phyloP scores from a whole-genome alignment of 495 filamentous ascomycete species.

The Daldinia bambusicola region DNA sequence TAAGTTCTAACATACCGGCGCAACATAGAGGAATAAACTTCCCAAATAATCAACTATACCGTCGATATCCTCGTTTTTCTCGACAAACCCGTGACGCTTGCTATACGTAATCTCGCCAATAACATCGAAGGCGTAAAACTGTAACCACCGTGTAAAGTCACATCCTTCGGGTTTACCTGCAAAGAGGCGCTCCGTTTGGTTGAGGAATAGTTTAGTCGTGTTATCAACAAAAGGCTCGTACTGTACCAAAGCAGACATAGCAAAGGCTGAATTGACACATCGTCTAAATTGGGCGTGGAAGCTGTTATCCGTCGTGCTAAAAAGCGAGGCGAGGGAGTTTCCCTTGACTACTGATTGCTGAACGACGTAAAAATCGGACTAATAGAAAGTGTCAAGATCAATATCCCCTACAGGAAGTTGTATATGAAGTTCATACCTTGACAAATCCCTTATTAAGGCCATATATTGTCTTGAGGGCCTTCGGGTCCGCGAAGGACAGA shows the following conservation, averaged over 20 bases:
- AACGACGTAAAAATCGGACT: constrained; percentile 79
- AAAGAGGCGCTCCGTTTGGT: constrained; percentile 71
- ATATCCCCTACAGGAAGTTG: constrained; percentile 2
- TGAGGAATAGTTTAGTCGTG: constrained; percentile 69
- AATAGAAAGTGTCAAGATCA: constrained; percentile 38
- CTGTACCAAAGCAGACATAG: constrained; percentile 74
- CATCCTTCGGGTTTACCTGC: constrained; percentile 62
- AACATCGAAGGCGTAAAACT: constrained; percentile 84
- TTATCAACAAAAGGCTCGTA: constrained; percentile 80
- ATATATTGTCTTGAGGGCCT: constrained; percentile 77
- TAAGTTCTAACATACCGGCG: constrained; percentile 59
- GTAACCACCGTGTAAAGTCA: constrained; percentile 77
- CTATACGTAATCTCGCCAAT: constrained; percentile 74
- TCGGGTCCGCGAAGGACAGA: constrained; percentile 73
- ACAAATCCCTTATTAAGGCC: constrained; percentile 83
- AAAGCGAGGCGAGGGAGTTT: constrained; percentile 73
- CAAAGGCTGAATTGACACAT: constrained; percentile 77
- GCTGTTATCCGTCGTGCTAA: constrained; percentile 77
- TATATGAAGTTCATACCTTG: constrained; percentile 63
- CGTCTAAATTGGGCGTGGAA: constrained; percentile 77
- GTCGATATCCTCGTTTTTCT: constrained; percentile 70
- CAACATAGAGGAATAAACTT: constrained; percentile 66
- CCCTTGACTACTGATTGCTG: constrained; percentile 73
- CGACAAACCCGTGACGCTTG: constrained; percentile 71
- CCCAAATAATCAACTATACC: constrained; percentile 67